Evolutionary conservation across 441 rosid genomes (phyloP), one percentile per base, ranked within the genome.

Genomic region (Macaranga tanarius): DNA sequence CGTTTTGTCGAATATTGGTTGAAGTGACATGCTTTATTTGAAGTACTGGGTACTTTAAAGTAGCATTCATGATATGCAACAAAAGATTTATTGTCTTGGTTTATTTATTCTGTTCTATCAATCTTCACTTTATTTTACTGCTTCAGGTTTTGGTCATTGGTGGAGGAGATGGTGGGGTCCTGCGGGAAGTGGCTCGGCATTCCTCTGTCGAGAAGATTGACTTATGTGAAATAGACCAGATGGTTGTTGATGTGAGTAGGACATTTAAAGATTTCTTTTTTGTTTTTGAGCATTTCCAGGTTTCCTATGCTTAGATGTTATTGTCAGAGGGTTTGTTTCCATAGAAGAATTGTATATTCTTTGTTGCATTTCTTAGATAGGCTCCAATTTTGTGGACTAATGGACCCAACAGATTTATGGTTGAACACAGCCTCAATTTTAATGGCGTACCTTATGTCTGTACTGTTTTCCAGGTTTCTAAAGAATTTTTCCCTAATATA

Each of bases 121-220:
- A 42, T 22, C 22, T 51, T 73, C 47, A 11, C 6, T 11, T 1
- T 68, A 20, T 70, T 44, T 26, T 50, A 66, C 16, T 71, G 59
- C 38, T 76, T 61, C 81, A 92, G 98, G 98, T 91, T 59, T 71
- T 93, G 82, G 98, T 93, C 62, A 93, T 93, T 77, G 98, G 98
- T n/a, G 98, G 98, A 71, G 98, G 98, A 64, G 98, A 91, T 81
- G 98, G 98, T 23, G 98, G 98, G 8, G 97, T 93, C 74, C 79
- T 91, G 55, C 86, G 98, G 63, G 98, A 93, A 82, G 96, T 91
- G 73, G 79, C 95, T 69, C 95, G 96, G 44, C 89, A 93, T 79
- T 69, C 93, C 72, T 91, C 97, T 58, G 78, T 93, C 20, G 92
- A 87, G 81, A 86, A 88, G 75, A 89, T 93, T 75, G 98, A 93